Conservation (phyloP, 306 rosid species). For the Trifolium fragiferum region DNA sequence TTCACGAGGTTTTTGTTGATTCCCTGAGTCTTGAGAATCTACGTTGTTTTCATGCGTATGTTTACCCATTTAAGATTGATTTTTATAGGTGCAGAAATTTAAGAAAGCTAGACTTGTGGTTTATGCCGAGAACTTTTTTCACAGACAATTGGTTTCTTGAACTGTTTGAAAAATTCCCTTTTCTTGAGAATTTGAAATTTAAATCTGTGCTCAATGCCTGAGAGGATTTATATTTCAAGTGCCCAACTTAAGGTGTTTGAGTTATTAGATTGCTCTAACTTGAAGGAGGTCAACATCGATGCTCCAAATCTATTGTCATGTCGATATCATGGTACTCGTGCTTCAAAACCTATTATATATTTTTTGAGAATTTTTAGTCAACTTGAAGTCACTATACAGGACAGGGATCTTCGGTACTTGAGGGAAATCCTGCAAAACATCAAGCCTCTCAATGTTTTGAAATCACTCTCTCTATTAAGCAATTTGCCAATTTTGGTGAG, state of each 20-base stretch:
- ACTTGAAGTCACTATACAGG: conserved; percentile 15
- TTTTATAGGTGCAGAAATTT: conserved; percentile 26
- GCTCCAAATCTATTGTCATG: conserved; percentile 36
- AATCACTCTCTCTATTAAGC: neutral
- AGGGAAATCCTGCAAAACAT: conserved; percentile 30
- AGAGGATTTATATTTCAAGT: conserved; percentile 17
- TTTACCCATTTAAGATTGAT: neutral
- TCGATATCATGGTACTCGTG: neutral
- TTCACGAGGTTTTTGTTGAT: conserved; percentile 26
- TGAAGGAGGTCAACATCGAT: conserved; percentile 35
- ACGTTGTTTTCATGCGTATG: neutral
- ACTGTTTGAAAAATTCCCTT: conserved; percentile 25
- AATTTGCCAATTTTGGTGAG: neutral
- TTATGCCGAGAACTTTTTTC: neutral
- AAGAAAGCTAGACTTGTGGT: neutral
- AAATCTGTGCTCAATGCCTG: conserved; percentile 26
- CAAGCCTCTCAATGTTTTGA: conserved; percentile 29
- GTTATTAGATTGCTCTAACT: conserved; percentile 17
- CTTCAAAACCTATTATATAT: conserved; percentile 11
- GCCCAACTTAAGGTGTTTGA: conserved; percentile 30
- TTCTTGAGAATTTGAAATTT: conserved; percentile 43
- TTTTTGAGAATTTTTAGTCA: conserved; percentile 33
- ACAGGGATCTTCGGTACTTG: neutral
- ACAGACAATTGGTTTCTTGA: conserved; percentile 40
- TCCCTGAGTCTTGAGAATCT: conserved; percentile 32